phyloP scores from a whole-genome alignment of 192 early-diverging fungal species.

The Diversispora eburnea region DNA sequence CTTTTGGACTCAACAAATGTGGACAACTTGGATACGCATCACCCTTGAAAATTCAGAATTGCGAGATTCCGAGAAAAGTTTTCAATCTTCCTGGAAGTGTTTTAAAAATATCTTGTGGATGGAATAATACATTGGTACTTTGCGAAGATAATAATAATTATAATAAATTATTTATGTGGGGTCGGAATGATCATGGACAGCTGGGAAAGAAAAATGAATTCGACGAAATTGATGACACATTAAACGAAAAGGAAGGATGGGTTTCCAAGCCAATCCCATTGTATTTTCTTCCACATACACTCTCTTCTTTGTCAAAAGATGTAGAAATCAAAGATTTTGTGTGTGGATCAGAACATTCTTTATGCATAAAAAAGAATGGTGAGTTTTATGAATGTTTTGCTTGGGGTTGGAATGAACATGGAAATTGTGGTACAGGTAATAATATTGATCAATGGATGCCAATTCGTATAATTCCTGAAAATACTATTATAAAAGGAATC shows the following conservation, averaged over 20 bases:
- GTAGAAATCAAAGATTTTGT: constrained; percentile 31
- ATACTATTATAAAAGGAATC: not conserved
- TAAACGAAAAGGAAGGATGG: constrained; percentile 1
- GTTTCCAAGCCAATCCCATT: constrained; percentile 15
- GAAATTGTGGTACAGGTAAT: constrained; percentile 69
- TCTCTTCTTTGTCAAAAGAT: constrained; percentile 21
- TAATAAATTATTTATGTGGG: constrained; percentile 58
- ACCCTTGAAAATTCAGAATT: not conserved
- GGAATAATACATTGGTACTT: constrained; percentile 51
- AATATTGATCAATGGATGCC: constrained; percentile 19
- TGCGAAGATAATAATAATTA: constrained; percentile 5
- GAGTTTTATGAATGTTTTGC: constrained; percentile 46
- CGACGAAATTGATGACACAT: not conserved
- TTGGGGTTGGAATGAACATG: constrained; percentile 98
- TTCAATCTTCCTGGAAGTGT: constrained; percentile 22
- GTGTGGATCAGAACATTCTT: constrained; percentile 76
- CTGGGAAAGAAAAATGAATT: constrained; percentile 41
- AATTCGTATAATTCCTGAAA: not conserved
- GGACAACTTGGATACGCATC: constrained; percentile 52
- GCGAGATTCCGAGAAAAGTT: constrained; percentile 27
- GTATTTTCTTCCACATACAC: constrained; percentile 14
- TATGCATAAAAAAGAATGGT: constrained; percentile 49
- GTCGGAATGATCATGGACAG: constrained; percentile 73
- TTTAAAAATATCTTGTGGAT: constrained; percentile 53
- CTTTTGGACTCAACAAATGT: constrained; percentile 62